These are phyloP conservation scores for Volvariella volvacea DNA, from an alignment of 1,284 basidiomycete species.

Conservation along the genomic window DNA sequence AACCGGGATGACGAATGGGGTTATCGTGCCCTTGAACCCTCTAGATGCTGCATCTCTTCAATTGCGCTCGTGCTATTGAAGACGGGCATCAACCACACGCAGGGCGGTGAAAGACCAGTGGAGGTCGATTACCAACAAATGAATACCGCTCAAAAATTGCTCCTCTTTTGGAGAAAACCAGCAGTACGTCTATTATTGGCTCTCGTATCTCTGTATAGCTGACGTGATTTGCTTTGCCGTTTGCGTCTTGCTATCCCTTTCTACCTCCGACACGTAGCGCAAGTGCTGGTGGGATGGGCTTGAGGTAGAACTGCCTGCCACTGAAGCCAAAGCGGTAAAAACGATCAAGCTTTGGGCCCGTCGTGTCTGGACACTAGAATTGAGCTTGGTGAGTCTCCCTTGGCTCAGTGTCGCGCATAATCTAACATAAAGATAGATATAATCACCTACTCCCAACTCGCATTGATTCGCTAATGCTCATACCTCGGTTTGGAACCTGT, in stretches of 20 bases:
- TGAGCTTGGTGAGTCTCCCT: constrained; percentile 73
- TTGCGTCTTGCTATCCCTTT: constrained; percentile 3
- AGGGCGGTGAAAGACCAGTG: constrained; percentile 59
- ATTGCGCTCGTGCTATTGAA: constrained; percentile 97
- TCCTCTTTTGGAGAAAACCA: constrained; percentile 98
- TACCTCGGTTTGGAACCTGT: too few relatives aligned
- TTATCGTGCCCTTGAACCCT: constrained; percentile 91
- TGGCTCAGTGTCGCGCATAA: neutral
- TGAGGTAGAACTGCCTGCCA: constrained; percentile 74
- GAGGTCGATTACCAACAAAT: constrained; percentile 89
- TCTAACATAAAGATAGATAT: neutral
- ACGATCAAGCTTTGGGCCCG: constrained; percentile 91
- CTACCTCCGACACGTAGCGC: constrained; percentile 43
- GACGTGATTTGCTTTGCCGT: neutral
- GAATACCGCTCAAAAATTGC: constrained; percentile 94
- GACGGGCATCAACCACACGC: constrained; percentile 85
- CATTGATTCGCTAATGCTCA: too few relatives aligned
- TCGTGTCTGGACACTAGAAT: constrained; percentile 97
- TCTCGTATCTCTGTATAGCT: neutral
- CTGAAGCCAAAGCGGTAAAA: constrained; percentile 42
- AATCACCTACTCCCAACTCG: neutral
- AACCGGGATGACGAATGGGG: constrained; percentile 97
- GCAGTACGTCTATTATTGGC: constrained; percentile 57
- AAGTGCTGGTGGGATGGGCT: constrained; percentile 99
- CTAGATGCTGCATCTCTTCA: constrained; percentile 94